phyloP scores from a whole-genome alignment of 306 rosid species.

The Gleditsia sinensis region DNA sequence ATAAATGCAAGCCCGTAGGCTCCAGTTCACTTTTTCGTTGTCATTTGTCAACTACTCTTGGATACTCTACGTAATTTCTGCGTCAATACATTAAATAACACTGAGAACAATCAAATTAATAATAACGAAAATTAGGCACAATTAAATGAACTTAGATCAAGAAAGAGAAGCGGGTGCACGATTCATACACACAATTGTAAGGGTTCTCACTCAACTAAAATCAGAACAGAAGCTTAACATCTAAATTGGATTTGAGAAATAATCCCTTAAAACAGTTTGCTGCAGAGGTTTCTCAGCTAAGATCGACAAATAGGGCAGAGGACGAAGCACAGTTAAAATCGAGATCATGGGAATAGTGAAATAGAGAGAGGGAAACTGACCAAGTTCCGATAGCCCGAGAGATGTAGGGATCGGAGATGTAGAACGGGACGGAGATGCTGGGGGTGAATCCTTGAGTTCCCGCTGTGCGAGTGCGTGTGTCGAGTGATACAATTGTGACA shows the following conservation, averaged over 20 bases:
- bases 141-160: not conserved
- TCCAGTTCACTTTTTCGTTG: not conserved
- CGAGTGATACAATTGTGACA: not conserved
- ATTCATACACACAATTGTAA: not conserved
- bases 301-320: not conserved
- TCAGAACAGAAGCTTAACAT: not conserved
- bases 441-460: not conserved
- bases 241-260: not conserved
- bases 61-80: not conserved
- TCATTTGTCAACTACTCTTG: not conserved
- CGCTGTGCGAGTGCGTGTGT: not conserved
- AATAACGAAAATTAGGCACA: not conserved
- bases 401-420: not conserved
- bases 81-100: not conserved
- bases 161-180: not conserved
- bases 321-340: not conserved
- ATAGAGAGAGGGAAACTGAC: not conserved
- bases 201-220: not conserved
- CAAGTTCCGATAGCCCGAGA: not conserved
- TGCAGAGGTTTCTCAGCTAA: not conserved
- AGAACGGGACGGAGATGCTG: not conserved
- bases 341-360: not conserved
- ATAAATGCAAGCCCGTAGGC: not conserved
- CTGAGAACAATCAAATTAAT: not conserved
- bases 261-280: no score